Conservation (phyloP, 2,329 filamentous ascomycete genomes). For the Magnaporthales sp. region DNA sequence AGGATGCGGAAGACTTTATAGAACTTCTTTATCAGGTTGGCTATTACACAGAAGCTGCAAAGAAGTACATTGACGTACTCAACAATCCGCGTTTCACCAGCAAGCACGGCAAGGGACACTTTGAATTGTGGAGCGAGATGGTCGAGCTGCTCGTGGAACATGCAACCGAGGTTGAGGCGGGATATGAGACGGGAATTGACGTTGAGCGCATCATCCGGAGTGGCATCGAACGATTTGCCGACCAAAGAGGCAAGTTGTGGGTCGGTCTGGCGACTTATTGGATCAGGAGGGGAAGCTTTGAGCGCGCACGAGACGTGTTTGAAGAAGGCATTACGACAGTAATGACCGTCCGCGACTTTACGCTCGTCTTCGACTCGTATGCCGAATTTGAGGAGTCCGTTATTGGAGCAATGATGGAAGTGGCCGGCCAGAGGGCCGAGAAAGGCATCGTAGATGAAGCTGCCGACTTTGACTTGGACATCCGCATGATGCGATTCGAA, state of each 20-base stretch:
- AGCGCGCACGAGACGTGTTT: constrained; percentile 84
- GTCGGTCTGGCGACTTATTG: constrained; percentile 92
- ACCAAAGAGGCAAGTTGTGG: constrained; percentile 93
- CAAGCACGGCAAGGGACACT: constrained; percentile 89
- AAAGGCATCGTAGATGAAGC: constrained; percentile 71
- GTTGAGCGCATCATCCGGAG: constrained; percentile 90
- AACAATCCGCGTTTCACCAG: constrained; percentile 87
- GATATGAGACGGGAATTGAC: constrained; percentile 73
- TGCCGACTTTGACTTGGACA: constrained; percentile 88
- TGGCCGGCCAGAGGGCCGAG: constrained; percentile 70
- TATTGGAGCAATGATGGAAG: constrained; percentile 84
- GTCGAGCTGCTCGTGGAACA: constrained; percentile 88
- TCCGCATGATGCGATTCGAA: constrained; percentile 96
- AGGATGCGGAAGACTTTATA: constrained; percentile 92
- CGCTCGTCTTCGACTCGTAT: constrained; percentile 91
- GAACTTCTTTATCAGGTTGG: constrained; percentile 74
- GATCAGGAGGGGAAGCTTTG: constrained; percentile 88
- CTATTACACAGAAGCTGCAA: constrained; percentile 84
- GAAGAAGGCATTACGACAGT: constrained; percentile 96
- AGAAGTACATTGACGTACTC: constrained; percentile 83
- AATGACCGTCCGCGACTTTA: constrained; percentile 98
- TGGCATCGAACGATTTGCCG: constrained; percentile 81
- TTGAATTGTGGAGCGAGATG: constrained; percentile 97
- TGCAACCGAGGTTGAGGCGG: constrained; percentile 75
- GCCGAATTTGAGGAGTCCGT: constrained; percentile 95